Evolutionary conservation across 1,284 basidiomycete genomes (phyloP), one percentile per base, ranked within the genome.

Genomic region (Ceratobasidium theobromae): DNA sequence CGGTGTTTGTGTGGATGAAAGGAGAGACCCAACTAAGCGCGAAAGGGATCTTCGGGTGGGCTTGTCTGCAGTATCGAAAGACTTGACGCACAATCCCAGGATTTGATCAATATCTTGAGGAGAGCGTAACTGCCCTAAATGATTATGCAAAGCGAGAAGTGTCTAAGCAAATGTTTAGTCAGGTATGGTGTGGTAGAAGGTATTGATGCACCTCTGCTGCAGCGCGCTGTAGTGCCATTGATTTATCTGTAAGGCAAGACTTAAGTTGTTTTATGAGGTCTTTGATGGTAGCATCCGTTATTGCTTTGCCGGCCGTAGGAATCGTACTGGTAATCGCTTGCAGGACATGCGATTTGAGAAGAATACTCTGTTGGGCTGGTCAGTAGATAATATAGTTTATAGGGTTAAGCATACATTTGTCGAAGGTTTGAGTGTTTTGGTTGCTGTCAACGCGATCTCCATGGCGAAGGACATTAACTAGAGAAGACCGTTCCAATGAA

Each of bases 391-490:
- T 16, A 4, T 27, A 14, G 14, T 6, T 6, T 14, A 9, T 23
- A 1, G n/a, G 38, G 40, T 21, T 4, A 8, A 27, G 72, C 85
- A 68, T 70, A 93, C 93, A 70, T 79, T 82, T 40, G 89, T 93
- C 12, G 86, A 85, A 68, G 84, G 86, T 64, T 77, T 77, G 69
- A 84, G 81, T 0, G 86, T 84, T 75, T 87, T 91, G 53, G 91
- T 75, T 0, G 86, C 80, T 0, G 85, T 79, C 0, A 81, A 78
- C 18, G 85, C 79, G 38, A 95, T 89, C 74, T 98, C 95, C 48
- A 88, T 83, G 85, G 95, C 90, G 72, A 94, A 88, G 0, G 93
- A 96, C 95, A 97, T 98, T 75, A 95, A 88, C 89, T 97, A 71
- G 11, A 23, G 4, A 21, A 51, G 32, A 66, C 8, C 18, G 12